Base-by-base conservation (phyloP, 176 grass and related monocot genomes). In the Paspalum vaginatum region DNA sequence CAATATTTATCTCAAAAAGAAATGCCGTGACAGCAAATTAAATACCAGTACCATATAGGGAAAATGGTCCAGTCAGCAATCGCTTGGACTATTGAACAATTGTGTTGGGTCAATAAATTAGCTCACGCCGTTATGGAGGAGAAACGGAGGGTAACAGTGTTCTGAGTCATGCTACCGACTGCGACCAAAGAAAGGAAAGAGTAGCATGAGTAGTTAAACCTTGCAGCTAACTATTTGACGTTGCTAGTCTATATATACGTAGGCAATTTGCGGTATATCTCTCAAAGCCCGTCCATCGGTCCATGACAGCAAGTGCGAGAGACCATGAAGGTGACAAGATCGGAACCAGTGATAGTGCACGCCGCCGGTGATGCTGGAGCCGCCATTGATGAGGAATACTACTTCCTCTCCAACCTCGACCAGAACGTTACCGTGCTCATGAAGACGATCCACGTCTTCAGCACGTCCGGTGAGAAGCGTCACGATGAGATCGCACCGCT, bases 361-460 rank as follows among this genome's bases (percentile, higher is more conserved):
- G 83, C 83, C 0, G 69, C 68, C 32, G 62, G 74, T 5, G 50
- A 55, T 44, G 47, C 40, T 4, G 61, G 44, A 13, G 54, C 44
- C 16, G 43, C 65, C 0, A 5, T 55, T 22, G 7, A 22, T n/a
- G 76, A 50, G 43, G 86, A 86, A 43, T 81, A 62, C 79, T 92
- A 84, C 83, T 89, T 76, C 74, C 83, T 92, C 65, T 89, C 86
- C 26, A 92, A 89, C 83, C 79, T 87, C 2, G 87, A 92, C 68
- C 83, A 89, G 75, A 92, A 92, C 80, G 63, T 92, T 0, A 76
- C 83, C 24, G 79, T 76, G 6, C 78, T 89, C 55, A 92, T 89
- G 79, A 92, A 92, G 78, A 89, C 83, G n/a, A 79, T 92, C 45
- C 87, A 92, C 79, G 69, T 92, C 61, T 92, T 80, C 90, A 86